phyloP scores from a whole-genome alignment of 2,329 filamentous ascomycete species.

The Trichophyton mentagrophytes region DNA sequence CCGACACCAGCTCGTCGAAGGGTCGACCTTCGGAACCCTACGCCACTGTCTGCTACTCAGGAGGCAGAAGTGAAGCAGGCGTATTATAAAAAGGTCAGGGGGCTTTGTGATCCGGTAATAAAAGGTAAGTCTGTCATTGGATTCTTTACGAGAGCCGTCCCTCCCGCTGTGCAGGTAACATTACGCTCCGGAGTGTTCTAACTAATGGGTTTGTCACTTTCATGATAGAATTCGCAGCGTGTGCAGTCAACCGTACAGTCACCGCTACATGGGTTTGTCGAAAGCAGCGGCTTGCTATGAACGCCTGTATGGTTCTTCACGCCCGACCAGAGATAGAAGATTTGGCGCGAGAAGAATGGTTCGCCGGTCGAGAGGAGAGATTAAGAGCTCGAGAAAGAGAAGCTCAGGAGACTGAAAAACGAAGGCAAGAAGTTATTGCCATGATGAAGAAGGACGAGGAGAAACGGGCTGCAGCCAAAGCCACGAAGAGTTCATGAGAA shows the following conservation, averaged over 20 bases:
- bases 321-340: slow-evolving; percentile 79
- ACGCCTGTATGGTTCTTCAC: slow-evolving; percentile 78
- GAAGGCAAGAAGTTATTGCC: slow-evolving; percentile 29
- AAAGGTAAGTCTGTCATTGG: slow-evolving; percentile 44
- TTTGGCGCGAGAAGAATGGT: slow-evolving; percentile 86
- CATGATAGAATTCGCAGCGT: slow-evolving; percentile 69
- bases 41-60: slow-evolving; percentile 70
- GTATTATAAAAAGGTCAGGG: slow-evolving; percentile 66
- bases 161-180: neutral
- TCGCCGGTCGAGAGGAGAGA: slow-evolving; percentile 60
- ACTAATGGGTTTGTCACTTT: neutral
- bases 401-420: slow-evolving; percentile 30
- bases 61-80: slow-evolving; percentile 70
- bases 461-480: slow-evolving; percentile 5
- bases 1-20: slow-evolving; percentile 11
- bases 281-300: slow-evolving; percentile 70
- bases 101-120: slow-evolving; percentile 63
- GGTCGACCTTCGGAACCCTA: slow-evolving; percentile 52
- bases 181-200: neutral
- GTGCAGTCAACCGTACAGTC: slow-evolving; percentile 73
- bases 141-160: neutral
- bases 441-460: slow-evolving; percentile 30
- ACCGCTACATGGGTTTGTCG: slow-evolving; percentile 81
- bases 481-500: slow-evolving; percentile 12
- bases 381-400: slow-evolving; percentile 54